Conservation (phyloP, 2,329 filamentous ascomycete genomes). For the Exserohilum rostratum region DNA sequence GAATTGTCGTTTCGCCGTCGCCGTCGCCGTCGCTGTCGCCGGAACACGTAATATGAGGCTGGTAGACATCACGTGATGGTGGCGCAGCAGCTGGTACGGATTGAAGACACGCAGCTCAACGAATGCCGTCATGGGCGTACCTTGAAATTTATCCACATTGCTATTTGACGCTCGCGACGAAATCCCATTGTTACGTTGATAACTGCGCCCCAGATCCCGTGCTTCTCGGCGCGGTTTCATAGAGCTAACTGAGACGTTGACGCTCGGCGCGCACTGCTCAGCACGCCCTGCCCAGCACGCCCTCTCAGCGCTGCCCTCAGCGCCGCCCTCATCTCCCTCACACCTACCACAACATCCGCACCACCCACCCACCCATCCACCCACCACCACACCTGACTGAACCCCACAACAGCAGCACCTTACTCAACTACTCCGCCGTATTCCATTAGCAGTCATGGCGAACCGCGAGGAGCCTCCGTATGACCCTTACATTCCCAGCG, state of each 20-base stretch:
- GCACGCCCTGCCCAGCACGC: too few species aligned
- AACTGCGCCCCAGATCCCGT: constrained; percentile 7
- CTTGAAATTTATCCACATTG: constrained; percentile 4
- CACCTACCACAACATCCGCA: constrained; percentile 32
- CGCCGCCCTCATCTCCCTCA: constrained; percentile 12
- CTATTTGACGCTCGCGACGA: constrained; percentile 8
- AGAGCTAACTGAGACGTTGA: too few species aligned
- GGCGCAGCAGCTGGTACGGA: constrained; percentile 14
- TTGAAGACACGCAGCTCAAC: constrained; percentile 10
- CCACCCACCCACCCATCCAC: constrained; percentile 24
- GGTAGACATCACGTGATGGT: constrained; percentile 21
- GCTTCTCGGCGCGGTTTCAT: too few species aligned
- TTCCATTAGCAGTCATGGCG: constrained; percentile 47
- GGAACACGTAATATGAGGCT: constrained; percentile 3
- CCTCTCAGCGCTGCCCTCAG: too few species aligned
- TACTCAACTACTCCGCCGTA: constrained; percentile 6
- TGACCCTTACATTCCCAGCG: constrained; percentile 85
- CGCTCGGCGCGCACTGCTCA: too few species aligned
- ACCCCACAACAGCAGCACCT: constrained; percentile 27
- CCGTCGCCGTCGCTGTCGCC: too few species aligned
- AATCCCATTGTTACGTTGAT: background rate
- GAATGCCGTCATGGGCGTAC: constrained; percentile 9
- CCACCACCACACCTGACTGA: constrained; percentile 23
- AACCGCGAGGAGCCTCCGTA: constrained; percentile 68
- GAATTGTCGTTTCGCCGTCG: too few species aligned